A percentile compares a stretch with the other conserved stretches of the same genome.
phyloP scores from a whole-genome alignment of 441 rosid species.

The Brassica hybrid region DNA sequence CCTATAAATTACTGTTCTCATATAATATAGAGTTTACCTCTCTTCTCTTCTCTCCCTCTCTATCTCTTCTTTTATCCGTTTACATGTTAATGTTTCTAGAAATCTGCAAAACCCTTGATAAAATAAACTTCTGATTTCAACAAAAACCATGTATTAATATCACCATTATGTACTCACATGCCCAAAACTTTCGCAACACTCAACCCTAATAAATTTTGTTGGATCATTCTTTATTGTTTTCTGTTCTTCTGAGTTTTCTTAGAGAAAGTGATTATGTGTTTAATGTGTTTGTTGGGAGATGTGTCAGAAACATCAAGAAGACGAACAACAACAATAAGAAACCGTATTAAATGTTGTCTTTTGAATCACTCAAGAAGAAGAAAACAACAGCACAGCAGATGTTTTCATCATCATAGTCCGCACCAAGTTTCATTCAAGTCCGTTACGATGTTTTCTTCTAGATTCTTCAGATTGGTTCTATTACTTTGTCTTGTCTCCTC shows the following conservation, averaged over 20 bases:
- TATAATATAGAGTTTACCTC: conserved; percentile 21
- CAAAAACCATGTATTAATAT: conserved; percentile 58
- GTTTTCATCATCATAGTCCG: conserved; percentile 38
- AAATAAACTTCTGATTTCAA: conserved; percentile 42
- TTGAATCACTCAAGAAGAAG: conserved; percentile 63
- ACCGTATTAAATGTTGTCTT: conserved; percentile 50
- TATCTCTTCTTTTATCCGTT: conserved; percentile 10
- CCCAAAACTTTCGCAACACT: conserved; percentile 58
- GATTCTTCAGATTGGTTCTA: conserved; percentile 52
- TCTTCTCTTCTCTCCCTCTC: neutral
- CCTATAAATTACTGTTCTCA: conserved; percentile 32
- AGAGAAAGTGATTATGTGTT: conserved; percentile 39
- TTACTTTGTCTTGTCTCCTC: conserved; percentile 50
- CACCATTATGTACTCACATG: conserved; percentile 64
- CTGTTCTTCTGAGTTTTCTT: conserved; percentile 24
- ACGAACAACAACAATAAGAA: conserved; percentile 46
- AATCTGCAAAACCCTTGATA: conserved; percentile 18
- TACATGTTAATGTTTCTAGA: conserved; percentile 1
- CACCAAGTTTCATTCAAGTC: conserved; percentile 44
- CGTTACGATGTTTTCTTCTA: conserved; percentile 52
- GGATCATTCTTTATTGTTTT: conserved; percentile 20
- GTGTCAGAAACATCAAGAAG: conserved; percentile 45
- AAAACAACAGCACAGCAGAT: conserved; percentile 49
- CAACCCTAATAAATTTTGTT: conserved; percentile 43
- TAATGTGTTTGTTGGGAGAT: conserved; percentile 48